Base-by-base conservation (phyloP, 148 eudicot genomes). In the Polygonum aviculare region DNA sequence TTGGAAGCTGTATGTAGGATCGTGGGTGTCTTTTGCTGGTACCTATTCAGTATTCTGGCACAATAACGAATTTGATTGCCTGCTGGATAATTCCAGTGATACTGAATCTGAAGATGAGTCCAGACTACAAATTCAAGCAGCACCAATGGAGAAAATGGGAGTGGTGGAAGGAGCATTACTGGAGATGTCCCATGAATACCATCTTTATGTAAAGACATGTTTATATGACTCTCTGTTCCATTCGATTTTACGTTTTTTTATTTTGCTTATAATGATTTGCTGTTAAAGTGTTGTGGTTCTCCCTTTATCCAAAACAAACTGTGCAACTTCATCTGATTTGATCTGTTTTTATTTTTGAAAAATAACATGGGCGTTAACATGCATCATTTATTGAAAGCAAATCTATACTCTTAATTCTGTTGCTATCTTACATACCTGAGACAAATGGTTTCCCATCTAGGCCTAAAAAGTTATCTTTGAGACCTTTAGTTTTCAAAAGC, bases 121-220 rank as follows among this genome's bases (percentile, higher is more conserved):
- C 19, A 65, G 73, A 69, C 73, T 77, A 71, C 84, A 75, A 71
- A 51, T 75, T n/a, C 87, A 83, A 83, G 74, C 74, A 44, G 78
- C 78, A 71, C 75, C 86, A 75, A 83, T 88, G 90, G 86, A 87
- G 45, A 87, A 83, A 87, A 85, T 75, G 80, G 91, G 90, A 75
- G 78, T 90, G 71, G 86, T 82, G 40, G 97, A 91, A 80, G 85
- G 85, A 79, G 91, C 89, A 51, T 83, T 90, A 77, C 78, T 73
- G 74, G 98, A 90, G 90, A 77, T 87, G 49, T 82, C 86, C 36
- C 91, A 86, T 80, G 91, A 94, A 57, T 83, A 86, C 81, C 85
- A 85, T 79, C 87, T 86, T 77, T 86, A 80, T 72, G 79, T 90
- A 67, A 82, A 84, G 88, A 97, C 88, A 75, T 52, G 87, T 83